Conservation (phyloP, 2,329 filamentous ascomycete species). For the Microsporum canis region DNA sequence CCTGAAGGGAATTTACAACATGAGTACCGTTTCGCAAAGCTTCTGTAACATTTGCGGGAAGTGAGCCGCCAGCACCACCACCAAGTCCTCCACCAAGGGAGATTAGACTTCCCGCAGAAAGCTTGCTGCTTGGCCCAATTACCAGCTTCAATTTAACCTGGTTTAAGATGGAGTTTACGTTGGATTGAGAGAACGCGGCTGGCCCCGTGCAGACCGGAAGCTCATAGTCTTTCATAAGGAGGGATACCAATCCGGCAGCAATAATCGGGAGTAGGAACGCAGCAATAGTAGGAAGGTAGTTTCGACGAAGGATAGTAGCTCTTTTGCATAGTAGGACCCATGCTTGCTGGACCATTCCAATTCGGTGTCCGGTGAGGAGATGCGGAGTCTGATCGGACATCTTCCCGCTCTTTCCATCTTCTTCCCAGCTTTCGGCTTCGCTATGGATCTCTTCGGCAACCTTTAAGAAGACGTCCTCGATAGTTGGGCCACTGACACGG, state of each 20-base stretch:
- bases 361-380: conserved; percentile 56
- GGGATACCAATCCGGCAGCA: conserved; percentile 64
- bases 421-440: conserved; percentile 7
- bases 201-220: conserved; percentile 44
- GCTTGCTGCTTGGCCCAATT: conserved; percentile 25
- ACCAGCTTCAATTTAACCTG: conserved; percentile 26
- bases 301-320: conserved; percentile 62
- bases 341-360: conserved; percentile 59
- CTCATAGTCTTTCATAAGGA: conserved; percentile 55
- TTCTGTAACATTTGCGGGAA: conserved; percentile 1
- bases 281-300: conserved; percentile 62
- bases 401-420: conserved; percentile 12
- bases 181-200: conserved; percentile 25
- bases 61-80: neutral
- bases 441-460: conserved; percentile 64
- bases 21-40: conserved; percentile 5
- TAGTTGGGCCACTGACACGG: conserved; percentile 75
- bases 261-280: conserved; percentile 69
- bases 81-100: conserved; percentile 13
- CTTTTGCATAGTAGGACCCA: conserved; percentile 68
- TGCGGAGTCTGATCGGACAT: conserved; percentile 17
- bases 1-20: conserved; percentile 49
- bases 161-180: conserved; percentile 19
- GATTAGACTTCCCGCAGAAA: conserved; percentile 19
- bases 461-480: conserved; percentile 84